Evolutionary conservation across 1,284 basidiomycete species (phyloP), one percentile per base, ranked within the genome.

Genomic region (Cutaneotrichosporon cyanovorans): DNA sequence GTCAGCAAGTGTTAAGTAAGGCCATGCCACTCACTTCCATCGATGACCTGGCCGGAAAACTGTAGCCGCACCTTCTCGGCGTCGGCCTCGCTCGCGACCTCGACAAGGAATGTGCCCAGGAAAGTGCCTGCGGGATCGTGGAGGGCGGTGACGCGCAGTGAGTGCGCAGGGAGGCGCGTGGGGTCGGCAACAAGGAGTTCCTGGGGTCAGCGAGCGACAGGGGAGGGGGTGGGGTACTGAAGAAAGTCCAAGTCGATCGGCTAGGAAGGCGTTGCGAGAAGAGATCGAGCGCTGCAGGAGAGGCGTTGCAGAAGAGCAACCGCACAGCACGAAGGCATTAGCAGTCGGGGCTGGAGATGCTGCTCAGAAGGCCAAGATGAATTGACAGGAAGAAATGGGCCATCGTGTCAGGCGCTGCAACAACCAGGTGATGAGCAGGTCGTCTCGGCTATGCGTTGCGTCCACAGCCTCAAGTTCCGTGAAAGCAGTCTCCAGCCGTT

Each of bases 31-130:
- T 55, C 46, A 68, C 67, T 56, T 11, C 51, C 56, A 53, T 69
- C 67, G 30, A 69, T 63, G n/a, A 55, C 43, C 42, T 65, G 60
- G 4, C 65, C 66, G 11, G 60, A 62, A 46, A 60, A 68, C 34
- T 61, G 48, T 12, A 35, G 19, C 16, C 67, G 48, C 16, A 69
- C 60, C 31, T 48, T 49, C 50, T 69, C 67, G 0, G 67, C 67
- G 30, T 65, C 63, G 0, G 42, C 55, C n/a, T 57, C 59, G 11
- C 46, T 57, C 1, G 41, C 56, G 10, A 68, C 63, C 31, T 58
- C 44, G 6, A 69, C 52, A 14, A 69, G 42, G 22, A 63, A 62
- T 3, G 54, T 56, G 12, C 64, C 65, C n/a, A 58, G 48, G 32
- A 61, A 65, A n/a, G 36, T 18, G 8, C 59, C 59, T 7, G 55